These are phyloP conservation scores for Lentinula detonsa DNA, from an alignment of 768 basidiomycete species.

Conservation along the genomic window DNA sequence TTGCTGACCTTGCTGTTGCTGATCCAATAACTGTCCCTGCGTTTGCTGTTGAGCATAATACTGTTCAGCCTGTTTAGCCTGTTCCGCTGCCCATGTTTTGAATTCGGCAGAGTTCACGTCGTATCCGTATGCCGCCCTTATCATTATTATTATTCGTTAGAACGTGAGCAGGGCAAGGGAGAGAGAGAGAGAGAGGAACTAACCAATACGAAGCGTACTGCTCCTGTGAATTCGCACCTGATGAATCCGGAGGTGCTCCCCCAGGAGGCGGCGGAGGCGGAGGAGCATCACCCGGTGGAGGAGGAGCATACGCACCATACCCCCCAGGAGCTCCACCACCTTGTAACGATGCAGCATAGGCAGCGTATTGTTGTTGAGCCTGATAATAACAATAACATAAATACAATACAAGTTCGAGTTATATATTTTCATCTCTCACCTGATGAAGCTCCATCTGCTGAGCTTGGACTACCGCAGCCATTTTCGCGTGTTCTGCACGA, in stretches of 20 bases:
- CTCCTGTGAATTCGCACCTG: constrained; percentile 36
- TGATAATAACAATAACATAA: not conserved
- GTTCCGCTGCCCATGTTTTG: constrained; percentile 75
- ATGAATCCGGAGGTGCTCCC: constrained; percentile 27
- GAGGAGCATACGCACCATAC: constrained; percentile 34
- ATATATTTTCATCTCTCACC: not conserved
- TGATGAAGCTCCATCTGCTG: constrained; percentile 87
- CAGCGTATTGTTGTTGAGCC: constrained; percentile 75
- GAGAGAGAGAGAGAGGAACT: constrained; percentile 23
- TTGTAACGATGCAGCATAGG: constrained; percentile 59
- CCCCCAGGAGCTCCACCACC: constrained; percentile 19
- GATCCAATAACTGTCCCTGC: not conserved
- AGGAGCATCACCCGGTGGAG: constrained; percentile 46
- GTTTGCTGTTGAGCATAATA: constrained; percentile 27
- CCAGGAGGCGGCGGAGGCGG: constrained; percentile 36
- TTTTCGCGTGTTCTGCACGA: constrained; percentile 80
- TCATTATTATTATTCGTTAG: not conserved
- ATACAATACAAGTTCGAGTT: no score
- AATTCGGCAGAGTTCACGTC: constrained; percentile 80
- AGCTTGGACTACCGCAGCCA: constrained; percentile 53
- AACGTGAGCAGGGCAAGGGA: not conserved
- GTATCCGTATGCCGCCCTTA: constrained; percentile 81
- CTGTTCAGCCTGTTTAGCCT: constrained; percentile 64
- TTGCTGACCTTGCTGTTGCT: no score
- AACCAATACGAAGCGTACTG: constrained; percentile 60